phyloP scores from a whole-genome alignment of 495 filamentous ascomycete species.

The Usnea hakonensis region DNA sequence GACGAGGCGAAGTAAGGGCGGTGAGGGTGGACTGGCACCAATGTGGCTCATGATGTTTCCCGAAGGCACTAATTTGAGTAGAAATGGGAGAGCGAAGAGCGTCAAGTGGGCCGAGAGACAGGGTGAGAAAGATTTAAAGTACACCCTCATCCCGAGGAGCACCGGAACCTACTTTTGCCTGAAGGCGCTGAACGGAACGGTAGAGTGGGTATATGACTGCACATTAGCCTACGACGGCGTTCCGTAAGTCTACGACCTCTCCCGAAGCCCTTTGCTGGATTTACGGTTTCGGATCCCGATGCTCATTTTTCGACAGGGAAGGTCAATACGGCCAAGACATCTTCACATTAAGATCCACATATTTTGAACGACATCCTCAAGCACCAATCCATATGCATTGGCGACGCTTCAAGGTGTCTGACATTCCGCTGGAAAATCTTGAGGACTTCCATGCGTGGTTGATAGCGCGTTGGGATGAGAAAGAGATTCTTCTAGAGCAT shows the following conservation, averaged over 20 bases:
- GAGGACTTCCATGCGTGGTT: constrained; percentile 52
- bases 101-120: constrained; percentile 59
- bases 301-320: constrained; percentile 32
- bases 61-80: constrained; percentile 66
- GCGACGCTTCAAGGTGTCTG: constrained; percentile 51
- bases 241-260: constrained; percentile 39
- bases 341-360: constrained; percentile 54
- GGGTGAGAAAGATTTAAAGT: constrained; percentile 53
- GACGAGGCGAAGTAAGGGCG: constrained; percentile 22
- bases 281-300: neutral
- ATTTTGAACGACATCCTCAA: constrained; percentile 50
- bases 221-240: constrained; percentile 61
- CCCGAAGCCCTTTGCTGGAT: neutral
- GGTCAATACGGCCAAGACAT: constrained; percentile 56
- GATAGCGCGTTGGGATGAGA: constrained; percentile 51
- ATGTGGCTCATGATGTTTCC: constrained; percentile 83
- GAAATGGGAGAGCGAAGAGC: constrained; percentile 54
- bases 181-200: constrained; percentile 56
- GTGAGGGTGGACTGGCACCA: constrained; percentile 36
- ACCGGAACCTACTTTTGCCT: constrained; percentile 69
- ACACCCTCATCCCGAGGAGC: constrained; percentile 61
- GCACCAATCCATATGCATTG: constrained; percentile 61
- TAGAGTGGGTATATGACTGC: constrained; percentile 69
- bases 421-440: constrained; percentile 49
- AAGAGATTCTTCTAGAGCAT: constrained; percentile 50